phyloP scores from a whole-genome alignment of 352 stramenopile species.

The Globisporangium lucens region DNA sequence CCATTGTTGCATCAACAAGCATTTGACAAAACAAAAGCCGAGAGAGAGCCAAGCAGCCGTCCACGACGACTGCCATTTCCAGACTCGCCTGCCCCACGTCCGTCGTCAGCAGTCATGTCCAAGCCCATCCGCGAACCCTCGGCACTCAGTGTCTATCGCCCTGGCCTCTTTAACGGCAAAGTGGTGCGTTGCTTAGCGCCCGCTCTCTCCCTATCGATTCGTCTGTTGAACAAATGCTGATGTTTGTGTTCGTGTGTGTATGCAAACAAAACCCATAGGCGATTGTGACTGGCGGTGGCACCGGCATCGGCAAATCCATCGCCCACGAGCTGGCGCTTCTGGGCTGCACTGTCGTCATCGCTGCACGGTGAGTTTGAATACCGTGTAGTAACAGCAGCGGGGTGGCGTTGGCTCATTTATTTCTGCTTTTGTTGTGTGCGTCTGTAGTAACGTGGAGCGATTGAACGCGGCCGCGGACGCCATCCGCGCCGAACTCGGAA shows the following conservation, averaged over 20 bases:
- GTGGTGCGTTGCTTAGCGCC: slow-evolving; percentile 38
- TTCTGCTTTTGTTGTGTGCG: neutral
- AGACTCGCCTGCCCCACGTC: neutral
- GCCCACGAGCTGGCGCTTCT: slow-evolving; percentile 74
- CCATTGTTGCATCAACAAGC: slow-evolving; percentile 11
- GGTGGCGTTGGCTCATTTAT: neutral
- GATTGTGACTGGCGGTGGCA: slow-evolving; percentile 86
- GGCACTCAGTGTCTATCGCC: slow-evolving; percentile 57
- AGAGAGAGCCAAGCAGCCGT: neutral
- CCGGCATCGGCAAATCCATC: slow-evolving; percentile 83
- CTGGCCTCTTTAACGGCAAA: slow-evolving; percentile 70
- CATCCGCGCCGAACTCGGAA: slow-evolving; percentile 50
- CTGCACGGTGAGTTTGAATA: slow-evolving; percentile 41
- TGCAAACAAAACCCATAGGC: slow-evolving; percentile 25
- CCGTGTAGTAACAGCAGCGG: neutral
- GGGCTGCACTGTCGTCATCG: slow-evolving; percentile 80
- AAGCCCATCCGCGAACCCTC: slow-evolving; percentile 43
- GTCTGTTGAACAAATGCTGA: neutral
- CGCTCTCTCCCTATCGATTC: neutral
- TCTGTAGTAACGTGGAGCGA: slow-evolving; percentile 57
- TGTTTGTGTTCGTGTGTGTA: neutral
- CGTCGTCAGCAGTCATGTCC: neutral
- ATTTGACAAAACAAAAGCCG: neutral
- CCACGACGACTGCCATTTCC: neutral
- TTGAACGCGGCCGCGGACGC: slow-evolving; percentile 52